A percentile compares a stretch with the other conserved stretches of the same genome.
Conservation (phyloP, 257 asterid genomes). For the Solanum chmielewskii region DNA sequence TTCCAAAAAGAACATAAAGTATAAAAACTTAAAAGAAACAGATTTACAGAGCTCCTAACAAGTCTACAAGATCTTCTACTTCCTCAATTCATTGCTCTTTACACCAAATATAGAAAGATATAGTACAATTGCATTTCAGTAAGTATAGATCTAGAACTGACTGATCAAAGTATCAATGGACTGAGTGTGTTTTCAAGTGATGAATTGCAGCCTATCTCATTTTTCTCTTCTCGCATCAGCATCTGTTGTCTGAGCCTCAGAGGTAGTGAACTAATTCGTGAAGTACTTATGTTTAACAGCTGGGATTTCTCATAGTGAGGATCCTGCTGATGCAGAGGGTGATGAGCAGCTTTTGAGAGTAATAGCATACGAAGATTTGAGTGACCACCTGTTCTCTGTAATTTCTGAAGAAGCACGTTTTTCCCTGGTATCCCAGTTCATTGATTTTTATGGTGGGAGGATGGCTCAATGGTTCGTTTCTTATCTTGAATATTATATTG, state of each 20-base stretch:
- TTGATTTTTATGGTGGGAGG: conserved; percentile 87
- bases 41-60: not conserved
- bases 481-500: not conserved
- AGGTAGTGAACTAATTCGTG: not conserved
- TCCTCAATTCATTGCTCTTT: not conserved
- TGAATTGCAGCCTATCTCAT: not conserved
- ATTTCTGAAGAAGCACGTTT: conserved; percentile 65
- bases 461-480: conserved; percentile 76
- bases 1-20: not conserved
- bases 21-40: not conserved
- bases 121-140: not conserved
- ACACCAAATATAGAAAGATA: not conserved
- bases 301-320: conserved; percentile 18
- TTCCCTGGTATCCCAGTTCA: conserved; percentile 68
- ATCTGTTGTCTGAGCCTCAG: not conserved
- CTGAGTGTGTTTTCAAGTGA: not conserved
- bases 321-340: conserved; percentile 38
- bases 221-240: conserved; percentile 5
- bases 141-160: not conserved
- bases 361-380: conserved; percentile 73
- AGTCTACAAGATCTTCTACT: not conserved
- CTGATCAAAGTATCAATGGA: not conserved
- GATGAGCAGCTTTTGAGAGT: conserved; percentile 76
- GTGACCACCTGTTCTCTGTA: conserved; percentile 76
- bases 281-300: conserved; percentile 17